Evolutionary conservation across 2,329 filamentous ascomycete species (phyloP).

Genomic region (Epichloe baconii): DNA sequence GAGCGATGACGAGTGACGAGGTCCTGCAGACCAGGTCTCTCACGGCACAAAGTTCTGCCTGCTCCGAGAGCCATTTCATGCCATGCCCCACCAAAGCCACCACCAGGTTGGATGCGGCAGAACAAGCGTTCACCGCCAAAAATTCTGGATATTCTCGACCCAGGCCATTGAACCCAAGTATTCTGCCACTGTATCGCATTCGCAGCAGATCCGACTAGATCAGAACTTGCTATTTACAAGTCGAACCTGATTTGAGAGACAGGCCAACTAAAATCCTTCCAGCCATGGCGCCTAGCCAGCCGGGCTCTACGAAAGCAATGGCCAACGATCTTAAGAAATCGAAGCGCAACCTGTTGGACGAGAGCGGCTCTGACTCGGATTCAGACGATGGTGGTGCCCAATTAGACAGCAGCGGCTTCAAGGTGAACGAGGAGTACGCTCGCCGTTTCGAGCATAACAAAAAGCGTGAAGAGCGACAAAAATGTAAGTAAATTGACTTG

Average conservation of each 20-base stretch:
- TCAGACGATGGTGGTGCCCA: constrained; percentile 31
- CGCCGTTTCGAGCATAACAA: constrained; percentile 92
- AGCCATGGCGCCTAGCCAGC: constrained; percentile 7
- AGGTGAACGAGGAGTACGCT: constrained; percentile 84
- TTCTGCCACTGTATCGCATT: not conserved
- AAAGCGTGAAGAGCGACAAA: constrained; percentile 77
- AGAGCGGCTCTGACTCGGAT: constrained; percentile 39
- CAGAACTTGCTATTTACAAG: not conserved
- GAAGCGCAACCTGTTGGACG: constrained; percentile 42
- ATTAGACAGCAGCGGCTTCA: constrained; percentile 41
- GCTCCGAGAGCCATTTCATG: not conserved
- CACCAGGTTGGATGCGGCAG: constrained; percentile 7
- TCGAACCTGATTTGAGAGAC: not conserved
- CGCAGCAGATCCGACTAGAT: not conserved
- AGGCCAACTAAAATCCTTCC: not conserved
- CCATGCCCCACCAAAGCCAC: constrained; percentile 4
- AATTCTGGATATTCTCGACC: constrained; percentile 10
- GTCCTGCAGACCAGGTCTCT: no score
- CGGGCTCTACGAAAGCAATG: constrained; percentile 1
- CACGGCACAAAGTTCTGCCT: constrained; percentile 3
- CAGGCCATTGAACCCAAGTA: no score
- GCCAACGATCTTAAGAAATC: constrained; percentile 18
- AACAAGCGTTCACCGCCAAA: constrained; percentile 20
- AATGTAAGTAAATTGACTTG: constrained; percentile 33
- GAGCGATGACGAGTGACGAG: not conserved